These are phyloP conservation scores for Moesziomyces antarcticus DNA, from an alignment of 1,284 basidiomycete genomes.

Conservation along the genomic window DNA sequence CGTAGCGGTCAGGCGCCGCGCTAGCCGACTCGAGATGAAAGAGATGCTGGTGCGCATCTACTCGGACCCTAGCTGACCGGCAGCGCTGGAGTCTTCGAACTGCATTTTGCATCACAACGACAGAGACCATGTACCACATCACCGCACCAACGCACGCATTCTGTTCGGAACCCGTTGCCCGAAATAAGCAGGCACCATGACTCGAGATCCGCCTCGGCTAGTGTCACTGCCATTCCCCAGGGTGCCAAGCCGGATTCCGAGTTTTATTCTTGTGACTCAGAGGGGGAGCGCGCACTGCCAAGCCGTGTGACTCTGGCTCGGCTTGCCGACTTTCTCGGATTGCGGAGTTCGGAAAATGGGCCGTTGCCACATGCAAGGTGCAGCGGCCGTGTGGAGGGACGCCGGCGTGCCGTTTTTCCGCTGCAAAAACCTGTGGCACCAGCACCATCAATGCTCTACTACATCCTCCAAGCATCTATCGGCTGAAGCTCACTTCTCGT, in stretches of 20 bases:
- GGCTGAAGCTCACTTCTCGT: too few relatives aligned
- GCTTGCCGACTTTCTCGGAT: slow-evolving; percentile 3
- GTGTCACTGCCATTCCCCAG: too few relatives aligned
- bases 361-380: too few relatives aligned
- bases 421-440: not conserved
- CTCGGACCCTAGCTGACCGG: slow-evolving; percentile 23
- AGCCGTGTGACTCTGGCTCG: too few relatives aligned
- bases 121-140: not conserved
- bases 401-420: not conserved
- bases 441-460: too few relatives aligned
- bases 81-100: not conserved
- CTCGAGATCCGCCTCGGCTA: not conserved
- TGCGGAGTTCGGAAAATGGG: slow-evolving; percentile 12
- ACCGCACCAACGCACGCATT: not conserved
- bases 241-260: not conserved
- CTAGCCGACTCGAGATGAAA: slow-evolving; percentile 41
- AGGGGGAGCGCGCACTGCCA: not conserved
- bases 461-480: too few relatives aligned
- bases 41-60: slow-evolving; percentile 49
- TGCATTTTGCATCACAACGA: not conserved
- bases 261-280: not conserved
- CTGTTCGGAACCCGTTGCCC: not conserved
- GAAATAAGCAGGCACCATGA: not conserved
- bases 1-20: slow-evolving; percentile 33
- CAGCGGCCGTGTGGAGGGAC: not conserved